Evolutionary conservation across 169 alveolate genomes (phyloP), one percentile per base, ranked within the genome.

Genomic region (Cryptosporidium canis): DNA sequence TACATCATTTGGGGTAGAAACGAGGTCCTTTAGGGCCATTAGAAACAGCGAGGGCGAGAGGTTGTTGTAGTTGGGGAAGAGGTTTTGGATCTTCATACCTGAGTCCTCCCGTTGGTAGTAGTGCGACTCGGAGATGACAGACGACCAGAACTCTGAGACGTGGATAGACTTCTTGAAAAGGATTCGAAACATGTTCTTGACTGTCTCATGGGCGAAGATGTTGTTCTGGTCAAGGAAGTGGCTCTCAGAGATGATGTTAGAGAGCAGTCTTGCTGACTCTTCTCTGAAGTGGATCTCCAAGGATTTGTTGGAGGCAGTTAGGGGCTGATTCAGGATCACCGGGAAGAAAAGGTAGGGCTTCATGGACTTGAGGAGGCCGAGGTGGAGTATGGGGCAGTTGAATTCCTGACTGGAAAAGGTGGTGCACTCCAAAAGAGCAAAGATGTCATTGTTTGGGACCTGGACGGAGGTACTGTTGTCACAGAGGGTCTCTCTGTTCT

Each of bases 321-420:
- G 24, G 12, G 11, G 21, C 33, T 51, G 66, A 51, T 70, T 51
- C 47, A n/a, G 16, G 3, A 70, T 21, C 24, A 29, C 14, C 4
- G 84, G 58, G 39, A 48, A 70, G 5, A 31, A 9, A 14, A 39
- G 29, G 33, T 33, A 3, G 14, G 47, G 35, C 39, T 47, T 9
- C 84, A 70, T 70, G 18, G 84, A 70, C 39, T 70, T 67, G 48
- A 70, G 21, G 35, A 70, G 47, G 27, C 84, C 84, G 53, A 48
- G 64, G 11, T 51, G 29, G 4, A 33, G 24, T 9, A 8, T 37
- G 3, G n/a, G 24, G 12, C 31, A 12, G 16, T 16, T 3, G 14
- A 51, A 24, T 12, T 70, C 14, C 29, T 70, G 47, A 14, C 27
- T 21, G 7, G 21, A 0, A 27, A 16, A 27, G 47, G 24, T 29